Base-by-base conservation (phyloP, 192 early-diverging fungal genomes). In the Coemansia sp. region DNA sequence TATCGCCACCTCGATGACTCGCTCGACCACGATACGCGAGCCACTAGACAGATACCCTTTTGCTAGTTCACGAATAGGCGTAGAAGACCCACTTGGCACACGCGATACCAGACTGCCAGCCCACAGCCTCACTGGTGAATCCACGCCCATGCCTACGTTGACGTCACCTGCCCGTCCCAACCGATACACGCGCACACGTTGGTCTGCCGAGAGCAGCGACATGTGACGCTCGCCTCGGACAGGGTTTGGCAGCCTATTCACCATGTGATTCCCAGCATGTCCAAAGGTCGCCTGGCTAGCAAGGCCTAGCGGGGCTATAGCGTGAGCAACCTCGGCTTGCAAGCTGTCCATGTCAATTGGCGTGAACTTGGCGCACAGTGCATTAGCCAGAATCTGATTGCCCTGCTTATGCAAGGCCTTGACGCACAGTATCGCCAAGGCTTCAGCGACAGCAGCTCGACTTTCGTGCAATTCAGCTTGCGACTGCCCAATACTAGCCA, bases 381-480 rank as follows among this genome's bases (percentile, higher is more conserved):
- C 75, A 33, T 71, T 63, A 0, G 48, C 31, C 9, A 77, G 61
- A 1, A 48, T 53, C 26, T 55, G 59, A 11, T 45, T 65, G 24
- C 69, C 72, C 13, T 70, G 60, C 33, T 70, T 74, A 37, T 74
- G 67, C 57, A 79, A 55, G 5, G 71, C 71, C 63, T 79, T 79
- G 59, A 45, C 77, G 31, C 77, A 79, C 35, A 70, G 50, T 11
- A 79, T 74, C 11, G 63, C 67, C 18, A 79, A 51, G 11, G 77
- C 58, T 53, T 79, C 77, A 21, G 77, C 71, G 13, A 79, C 69
- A 20, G 70, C 65, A 3, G 77, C 77, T 0, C 77, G 60, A 62
- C 71, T 79, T 43, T 70, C 67, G 63, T 74, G 72, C 48, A 74
- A 55, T 16, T 79, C 77, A 1, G 72, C 65, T 45, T 79, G 76